Evolutionary conservation across 2,329 filamentous ascomycete genomes (phyloP).

Genomic region (Aspergillus felis): DNA sequence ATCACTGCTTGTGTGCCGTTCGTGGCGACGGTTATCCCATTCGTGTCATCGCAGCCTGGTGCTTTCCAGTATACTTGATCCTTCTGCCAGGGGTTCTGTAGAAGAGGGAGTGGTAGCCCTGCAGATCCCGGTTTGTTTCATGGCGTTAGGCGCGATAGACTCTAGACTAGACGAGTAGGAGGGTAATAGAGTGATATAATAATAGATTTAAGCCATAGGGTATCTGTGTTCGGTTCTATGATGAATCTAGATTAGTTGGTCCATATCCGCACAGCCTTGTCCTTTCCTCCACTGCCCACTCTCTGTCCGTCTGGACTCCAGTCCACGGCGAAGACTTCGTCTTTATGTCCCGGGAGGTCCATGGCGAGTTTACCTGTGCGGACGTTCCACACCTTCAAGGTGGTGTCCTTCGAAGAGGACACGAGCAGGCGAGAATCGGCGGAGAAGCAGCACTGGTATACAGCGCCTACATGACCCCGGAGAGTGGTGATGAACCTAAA

Average conservation of each 20-base stretch:
- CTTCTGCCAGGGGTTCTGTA: background rate
- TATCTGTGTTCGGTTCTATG: background rate
- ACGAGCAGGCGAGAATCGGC: conserved; percentile 87
- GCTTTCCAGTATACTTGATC: conserved; percentile 42
- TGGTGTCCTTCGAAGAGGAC: conserved; percentile 86
- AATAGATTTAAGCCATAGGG: background rate
- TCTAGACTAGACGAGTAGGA: background rate
- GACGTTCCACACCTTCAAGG: conserved; percentile 92
- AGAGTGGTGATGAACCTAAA: conserved; percentile 77
- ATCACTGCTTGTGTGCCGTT: conserved; percentile 39
- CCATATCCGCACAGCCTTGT: conserved; percentile 70
- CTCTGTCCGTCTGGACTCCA: conserved; percentile 89
- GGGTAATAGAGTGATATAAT: background rate
- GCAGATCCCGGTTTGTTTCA: background rate
- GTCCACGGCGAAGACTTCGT: conserved; percentile 91
- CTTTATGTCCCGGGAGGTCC: conserved; percentile 85
- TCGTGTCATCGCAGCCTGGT: conserved; percentile 23
- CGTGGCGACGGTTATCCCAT: conserved; percentile 28
- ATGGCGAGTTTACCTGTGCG: conserved; percentile 73
- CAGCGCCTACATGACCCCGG: conserved; percentile 82
- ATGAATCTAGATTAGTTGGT: conserved; percentile 46
- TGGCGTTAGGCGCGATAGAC: background rate
- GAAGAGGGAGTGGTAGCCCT: background rate
- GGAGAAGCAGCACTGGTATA: conserved; percentile 90
- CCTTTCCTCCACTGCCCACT: conserved; percentile 88